Percentiles rank a stretch among this genome's conserved stretches.
Evolutionary conservation across 2,329 filamentous ascomycete species (phyloP).

Genomic region (Colletotrichum lini): DNA sequence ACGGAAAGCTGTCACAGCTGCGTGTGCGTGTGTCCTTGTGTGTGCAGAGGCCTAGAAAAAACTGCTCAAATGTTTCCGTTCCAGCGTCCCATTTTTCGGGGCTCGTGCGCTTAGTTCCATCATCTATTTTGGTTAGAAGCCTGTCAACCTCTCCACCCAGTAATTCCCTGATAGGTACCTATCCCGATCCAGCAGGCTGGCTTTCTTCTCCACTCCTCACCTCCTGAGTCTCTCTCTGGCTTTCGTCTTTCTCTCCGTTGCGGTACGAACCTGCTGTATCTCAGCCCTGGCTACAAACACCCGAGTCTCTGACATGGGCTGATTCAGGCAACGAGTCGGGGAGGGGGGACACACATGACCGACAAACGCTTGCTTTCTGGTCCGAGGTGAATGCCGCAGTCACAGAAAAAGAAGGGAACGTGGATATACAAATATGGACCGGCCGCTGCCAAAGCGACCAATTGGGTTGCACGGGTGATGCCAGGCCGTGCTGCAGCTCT

Average conservation of each 20-base stretch:
- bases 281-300: not conserved
- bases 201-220: not conserved
- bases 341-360: not conserved
- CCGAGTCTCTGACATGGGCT: not conserved
- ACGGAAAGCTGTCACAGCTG: not conserved
- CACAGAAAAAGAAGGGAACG: constrained; percentile 1
- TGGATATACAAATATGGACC: not conserved
- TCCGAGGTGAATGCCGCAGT: constrained; percentile 7
- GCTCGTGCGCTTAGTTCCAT: constrained; percentile 9
- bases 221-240: too few species aligned
- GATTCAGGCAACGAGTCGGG: constrained; percentile 10
- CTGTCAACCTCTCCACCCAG: not conserved
- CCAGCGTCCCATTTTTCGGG: not conserved
- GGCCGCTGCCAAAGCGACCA: constrained; percentile 15
- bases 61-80: not conserved
- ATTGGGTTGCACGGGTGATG: constrained; percentile 28
- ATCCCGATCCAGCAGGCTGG: not conserved
- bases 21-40: not conserved
- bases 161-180: not conserved
- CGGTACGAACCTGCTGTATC: not conserved
- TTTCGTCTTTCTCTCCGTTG: too few species aligned
- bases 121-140: not conserved
- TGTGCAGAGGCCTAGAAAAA: not conserved
- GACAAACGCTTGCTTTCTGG: not conserved
- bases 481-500: constrained; percentile 33